These are phyloP conservation scores for Candida vaughaniae DNA, from an alignment of 805 yeast genomes.

Conservation along the genomic window DNA sequence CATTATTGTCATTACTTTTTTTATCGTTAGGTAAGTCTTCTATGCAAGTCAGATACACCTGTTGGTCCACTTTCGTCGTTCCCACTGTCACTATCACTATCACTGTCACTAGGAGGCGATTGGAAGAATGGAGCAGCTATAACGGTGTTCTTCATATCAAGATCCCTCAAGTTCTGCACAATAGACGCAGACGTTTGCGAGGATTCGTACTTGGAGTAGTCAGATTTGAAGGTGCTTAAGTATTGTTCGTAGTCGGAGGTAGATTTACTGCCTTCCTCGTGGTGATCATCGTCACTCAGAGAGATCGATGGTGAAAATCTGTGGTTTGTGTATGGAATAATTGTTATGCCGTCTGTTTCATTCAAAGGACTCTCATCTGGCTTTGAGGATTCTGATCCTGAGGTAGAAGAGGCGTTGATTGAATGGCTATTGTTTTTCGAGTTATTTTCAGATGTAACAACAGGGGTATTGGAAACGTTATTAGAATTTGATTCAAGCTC, in stretches of 20 bases:
- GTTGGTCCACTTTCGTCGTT: constrained; percentile 1
- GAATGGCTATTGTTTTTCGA: neutral
- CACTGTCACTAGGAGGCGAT: constrained; percentile 38
- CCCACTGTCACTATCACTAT: constrained; percentile 18
- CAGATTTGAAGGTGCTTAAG: constrained; percentile 16
- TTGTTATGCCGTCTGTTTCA: constrained; percentile 11
- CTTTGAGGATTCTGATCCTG: neutral
- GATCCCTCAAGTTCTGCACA: constrained; percentile 5
- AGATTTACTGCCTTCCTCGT: constrained; percentile 1
- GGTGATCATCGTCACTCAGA: constrained; percentile 1
- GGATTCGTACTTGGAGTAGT: constrained; percentile 11
- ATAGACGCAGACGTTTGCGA: constrained; percentile 19
- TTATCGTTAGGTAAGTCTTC: too few species aligned
- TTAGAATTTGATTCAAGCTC: neutral
- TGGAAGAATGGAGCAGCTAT: constrained; percentile 39
- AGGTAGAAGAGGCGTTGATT: neutral
- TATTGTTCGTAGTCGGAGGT: constrained; percentile 20
- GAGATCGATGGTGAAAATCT: constrained; percentile 13
- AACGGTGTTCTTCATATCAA: constrained; percentile 20
- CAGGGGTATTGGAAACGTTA: neutral
- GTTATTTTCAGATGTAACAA: neutral
- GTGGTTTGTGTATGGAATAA: constrained; percentile 17
- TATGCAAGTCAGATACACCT: too few species aligned
- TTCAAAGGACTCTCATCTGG: constrained; percentile 3
- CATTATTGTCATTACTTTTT: too few species aligned